Base-by-base conservation (phyloP, 129 eudicot genomes). In the Lonicera japonica region DNA sequence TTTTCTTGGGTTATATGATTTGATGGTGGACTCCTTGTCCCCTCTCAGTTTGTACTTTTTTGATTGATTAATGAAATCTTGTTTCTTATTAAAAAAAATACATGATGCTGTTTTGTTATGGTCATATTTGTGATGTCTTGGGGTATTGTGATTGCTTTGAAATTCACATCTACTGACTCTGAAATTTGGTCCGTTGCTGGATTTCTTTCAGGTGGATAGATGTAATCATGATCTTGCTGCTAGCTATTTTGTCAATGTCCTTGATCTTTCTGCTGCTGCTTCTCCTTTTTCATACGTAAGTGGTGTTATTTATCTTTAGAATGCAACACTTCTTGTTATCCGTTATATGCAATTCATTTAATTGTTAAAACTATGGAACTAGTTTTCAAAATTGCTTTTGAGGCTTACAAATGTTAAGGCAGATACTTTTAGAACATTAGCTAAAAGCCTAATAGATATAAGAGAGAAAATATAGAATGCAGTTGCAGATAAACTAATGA, bases 231-330 rank as follows among this genome's bases (percentile, higher is more conserved):
- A 78, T 92, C 67, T 25, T 74, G 66, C 79, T 87, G 68, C 77
- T 92, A 60, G 79, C 75, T 63, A 48, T 80, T 22, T 78, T 92
- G 79, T 64, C 79, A 18, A 71, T 92, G 16, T 80, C 77, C 23
- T 74, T 87, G 64, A 74, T 87, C 63, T 92, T 92, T 60, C 91
- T 92, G 64, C 79, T 85, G 21, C 86, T 92, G 8, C 94, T 92
- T n/a, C 91, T 92, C 46, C 69, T 92, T 24, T 87, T 92, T 54
- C 98, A 92, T 74, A 85, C 89, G 98, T 82, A 59, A 69, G 81
- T 72, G 43, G 52, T 55, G 22, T 12, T 63, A 39, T 36, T 66
- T 39, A 8, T 58, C 58, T 36, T 14, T 9, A 41, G 50, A 58
- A 51, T 58, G 51, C 46, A 36, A 43, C 36, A 29, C 36, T 29